Evolutionary conservation across 139 green algal species (phyloP).

Genomic region (Trebouxia sp.): DNA sequence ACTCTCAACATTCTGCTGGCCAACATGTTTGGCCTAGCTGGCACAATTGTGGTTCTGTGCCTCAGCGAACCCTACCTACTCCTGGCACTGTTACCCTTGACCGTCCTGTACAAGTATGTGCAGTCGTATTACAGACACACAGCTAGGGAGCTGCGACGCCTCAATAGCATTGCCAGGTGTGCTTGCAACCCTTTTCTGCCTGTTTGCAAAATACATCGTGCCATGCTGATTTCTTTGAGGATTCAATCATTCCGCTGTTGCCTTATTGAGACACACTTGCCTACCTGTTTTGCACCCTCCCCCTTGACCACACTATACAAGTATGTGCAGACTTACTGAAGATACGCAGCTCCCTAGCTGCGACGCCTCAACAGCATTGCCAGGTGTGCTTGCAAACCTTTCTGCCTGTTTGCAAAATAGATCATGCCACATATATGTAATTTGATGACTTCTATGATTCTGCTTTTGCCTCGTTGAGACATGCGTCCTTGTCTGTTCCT

Average conservation of each 20-base stretch:
- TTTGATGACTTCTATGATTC: too few species aligned
- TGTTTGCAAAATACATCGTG: neutral
- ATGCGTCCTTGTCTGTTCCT: constrained; percentile 65
- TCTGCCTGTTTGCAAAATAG: neutral
- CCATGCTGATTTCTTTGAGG: too few species aligned
- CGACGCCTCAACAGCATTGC: constrained; percentile 67
- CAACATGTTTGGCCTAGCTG: constrained; percentile 61
- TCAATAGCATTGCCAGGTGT: constrained; percentile 60
- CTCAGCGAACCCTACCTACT: constrained; percentile 64
- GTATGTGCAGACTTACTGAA: constrained; percentile 50
- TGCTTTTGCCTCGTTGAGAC: too few species aligned
- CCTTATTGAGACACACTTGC: too few species aligned
- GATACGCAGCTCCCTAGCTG: constrained; percentile 63
- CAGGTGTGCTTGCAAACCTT: neutral
- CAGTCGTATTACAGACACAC: constrained; percentile 47
- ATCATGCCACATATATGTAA: too few species aligned
- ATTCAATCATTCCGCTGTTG: too few species aligned
- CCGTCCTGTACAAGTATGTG: constrained; percentile 54
- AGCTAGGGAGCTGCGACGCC: constrained; percentile 69
- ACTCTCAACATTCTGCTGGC: constrained; percentile 91
- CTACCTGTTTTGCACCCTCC: constrained; percentile 59
- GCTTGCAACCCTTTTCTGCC: neutral
- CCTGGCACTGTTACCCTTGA: constrained; percentile 60
- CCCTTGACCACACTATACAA: constrained; percentile 58
- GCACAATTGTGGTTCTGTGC: constrained; percentile 69